phyloP scores from a whole-genome alignment of 2,329 filamentous ascomycete species.

The Xylaria sp. region DNA sequence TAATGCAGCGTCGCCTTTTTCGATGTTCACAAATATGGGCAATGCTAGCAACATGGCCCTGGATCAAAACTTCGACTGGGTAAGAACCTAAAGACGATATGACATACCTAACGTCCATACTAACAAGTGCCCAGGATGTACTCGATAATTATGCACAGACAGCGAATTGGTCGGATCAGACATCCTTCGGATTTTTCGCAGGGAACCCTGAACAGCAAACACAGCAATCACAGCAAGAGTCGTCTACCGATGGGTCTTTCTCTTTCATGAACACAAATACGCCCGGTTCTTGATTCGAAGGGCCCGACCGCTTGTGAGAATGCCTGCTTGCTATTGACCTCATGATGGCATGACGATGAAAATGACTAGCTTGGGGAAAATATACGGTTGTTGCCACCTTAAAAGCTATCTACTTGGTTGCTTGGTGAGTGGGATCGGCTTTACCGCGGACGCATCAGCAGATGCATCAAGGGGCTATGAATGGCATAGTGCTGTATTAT shows the following conservation, averaged over 20 bases:
- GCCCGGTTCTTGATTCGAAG: slow-evolving; percentile 37
- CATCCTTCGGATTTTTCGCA: slow-evolving; percentile 61
- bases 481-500: slow-evolving; percentile 25
- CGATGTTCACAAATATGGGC: slow-evolving; percentile 61
- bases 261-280: slow-evolving; percentile 46
- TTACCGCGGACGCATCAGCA: slow-evolving; percentile 24
- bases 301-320: background rate
- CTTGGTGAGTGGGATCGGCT: slow-evolving; percentile 16
- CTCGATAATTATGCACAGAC: slow-evolving; percentile 68
- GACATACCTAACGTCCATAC: slow-evolving; percentile 27
- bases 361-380: background rate
- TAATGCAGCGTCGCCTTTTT: slow-evolving; percentile 59
- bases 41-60: slow-evolving; percentile 57
- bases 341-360: slow-evolving; percentile 8
- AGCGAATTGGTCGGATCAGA: slow-evolving; percentile 63
- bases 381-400: background rate
- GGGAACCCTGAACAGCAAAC: slow-evolving; percentile 47
- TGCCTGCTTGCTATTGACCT: background rate
- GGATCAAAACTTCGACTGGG: slow-evolving; percentile 67
- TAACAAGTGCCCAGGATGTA: slow-evolving; percentile 57
- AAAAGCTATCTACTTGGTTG: background rate
- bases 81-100: slow-evolving; percentile 49
- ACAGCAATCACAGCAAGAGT: slow-evolving; percentile 45
- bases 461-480: slow-evolving; percentile 7
- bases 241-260: slow-evolving; percentile 47